A percentile compares a stretch with the other conserved stretches of the same genome.
Conservation (phyloP, 2,329 filamentous ascomycete genomes). For the Xylariales sp. region DNA sequence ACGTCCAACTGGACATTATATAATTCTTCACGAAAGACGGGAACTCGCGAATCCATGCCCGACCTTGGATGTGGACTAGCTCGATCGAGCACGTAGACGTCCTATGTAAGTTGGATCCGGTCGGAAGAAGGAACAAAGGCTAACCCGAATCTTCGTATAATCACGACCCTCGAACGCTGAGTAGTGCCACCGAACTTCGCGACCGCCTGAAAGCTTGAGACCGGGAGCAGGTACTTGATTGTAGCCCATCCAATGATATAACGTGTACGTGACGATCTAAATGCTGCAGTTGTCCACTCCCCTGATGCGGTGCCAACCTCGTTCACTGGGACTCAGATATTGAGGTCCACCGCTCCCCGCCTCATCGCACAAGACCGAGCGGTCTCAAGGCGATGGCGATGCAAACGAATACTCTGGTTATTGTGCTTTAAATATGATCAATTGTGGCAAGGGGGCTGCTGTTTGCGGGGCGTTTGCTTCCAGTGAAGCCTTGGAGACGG, state of each 20-base stretch:
- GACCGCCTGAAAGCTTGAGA: too few species aligned
- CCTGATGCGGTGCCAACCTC: conserved; percentile 18
- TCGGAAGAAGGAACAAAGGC: too few species aligned
- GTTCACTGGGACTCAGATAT: conserved; percentile 23
- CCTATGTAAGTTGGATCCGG: too few species aligned
- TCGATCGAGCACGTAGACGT: too few species aligned
- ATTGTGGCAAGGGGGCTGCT: background rate
- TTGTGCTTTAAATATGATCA: too few species aligned
- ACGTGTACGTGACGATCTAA: background rate
- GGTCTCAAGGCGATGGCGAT: conserved; percentile 15
- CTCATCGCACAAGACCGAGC: conserved; percentile 31
- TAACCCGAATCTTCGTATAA: too few species aligned
- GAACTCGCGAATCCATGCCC: conserved; percentile 62
- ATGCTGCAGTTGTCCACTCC: conserved; percentile 10
- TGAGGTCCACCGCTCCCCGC: conserved; percentile 28
- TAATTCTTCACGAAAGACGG: conserved; percentile 58
- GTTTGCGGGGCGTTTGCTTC: background rate
- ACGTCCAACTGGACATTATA: conserved; percentile 67
- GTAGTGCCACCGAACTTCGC: too few species aligned
- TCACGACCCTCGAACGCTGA: too few species aligned
- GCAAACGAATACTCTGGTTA: conserved; percentile 9
- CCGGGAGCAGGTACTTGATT: conserved; percentile 9
- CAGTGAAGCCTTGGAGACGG: too few species aligned
- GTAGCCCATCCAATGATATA: background rate
- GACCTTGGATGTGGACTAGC: conserved; percentile 12